Evolutionary conservation across 176 grass and related monocot genomes (phyloP).

Genomic region (Calamus simplicifolius): DNA sequence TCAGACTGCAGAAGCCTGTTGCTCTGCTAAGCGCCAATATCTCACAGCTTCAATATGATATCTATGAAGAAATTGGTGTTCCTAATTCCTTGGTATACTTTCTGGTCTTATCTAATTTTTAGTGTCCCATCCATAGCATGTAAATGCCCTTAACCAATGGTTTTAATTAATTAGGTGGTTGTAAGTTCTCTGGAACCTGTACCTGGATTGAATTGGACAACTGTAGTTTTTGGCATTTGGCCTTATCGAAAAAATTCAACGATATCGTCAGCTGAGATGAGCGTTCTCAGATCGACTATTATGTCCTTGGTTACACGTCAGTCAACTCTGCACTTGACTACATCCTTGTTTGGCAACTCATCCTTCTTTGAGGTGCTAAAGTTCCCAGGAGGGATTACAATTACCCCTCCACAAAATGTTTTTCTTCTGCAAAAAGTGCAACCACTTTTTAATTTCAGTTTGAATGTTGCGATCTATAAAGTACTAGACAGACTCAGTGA

Average conservation of each 20-base stretch:
- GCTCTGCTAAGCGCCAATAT: conserved; percentile 44
- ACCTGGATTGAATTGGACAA: conserved; percentile 54
- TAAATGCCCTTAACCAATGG: conserved; percentile 2
- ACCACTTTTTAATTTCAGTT: conserved; percentile 72
- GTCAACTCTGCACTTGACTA: conserved; percentile 62
- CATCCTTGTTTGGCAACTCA: conserved; percentile 57
- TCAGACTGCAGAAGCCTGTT: conserved; percentile 64
- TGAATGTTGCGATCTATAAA: conserved; percentile 74
- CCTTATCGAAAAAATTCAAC: conserved; percentile 60
- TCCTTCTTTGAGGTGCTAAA: conserved; percentile 65
- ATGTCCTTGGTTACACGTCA: conserved; percentile 63
- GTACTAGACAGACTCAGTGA: conserved; percentile 48
- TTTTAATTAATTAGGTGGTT: conserved; percentile 40
- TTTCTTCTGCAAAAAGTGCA: conserved; percentile 75
- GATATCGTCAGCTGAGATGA: conserved; percentile 59
- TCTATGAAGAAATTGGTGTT: conserved; percentile 76
- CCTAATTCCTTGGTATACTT: conserved; percentile 63
- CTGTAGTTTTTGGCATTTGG: conserved; percentile 68
- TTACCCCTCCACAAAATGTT: conserved; percentile 71
- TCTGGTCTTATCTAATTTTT: background rate
- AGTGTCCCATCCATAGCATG: too few relatives aligned
- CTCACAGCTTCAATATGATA: conserved; percentile 74
- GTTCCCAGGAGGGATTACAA: conserved; percentile 86
- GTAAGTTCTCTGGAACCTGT: conserved; percentile 55
- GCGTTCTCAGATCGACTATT: conserved; percentile 71